Evolutionary conservation across 2,329 filamentous ascomycete species (phyloP), one percentile per base, ranked within the genome.

Genomic region (Aspergillus ochraceus): DNA sequence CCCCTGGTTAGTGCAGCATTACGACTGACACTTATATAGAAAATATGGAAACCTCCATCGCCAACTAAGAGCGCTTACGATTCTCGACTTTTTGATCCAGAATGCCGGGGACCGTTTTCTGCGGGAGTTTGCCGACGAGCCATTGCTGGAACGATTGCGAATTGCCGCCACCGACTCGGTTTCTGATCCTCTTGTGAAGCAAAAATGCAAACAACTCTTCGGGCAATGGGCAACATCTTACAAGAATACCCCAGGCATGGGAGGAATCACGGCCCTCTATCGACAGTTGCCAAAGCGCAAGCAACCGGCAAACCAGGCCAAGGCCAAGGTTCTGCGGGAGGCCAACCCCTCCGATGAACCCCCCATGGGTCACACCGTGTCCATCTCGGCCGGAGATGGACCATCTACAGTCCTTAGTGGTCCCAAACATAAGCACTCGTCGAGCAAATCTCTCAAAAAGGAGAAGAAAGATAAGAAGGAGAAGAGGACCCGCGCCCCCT

Each of bases 21-120:
- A 24, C 46, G 50, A 56, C 60, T 67, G 54, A 68, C 53, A 24
- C 55, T 26, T 24, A 12, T 42, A 32, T 63, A 89, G 86, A 42
- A 99, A 99, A 80, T 98, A 99, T 77, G 95, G 95, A 68, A 96
- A 88, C 70, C 84, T 91, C n/a, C 94, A 98, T 76, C 89, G 92
- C 53, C 95, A 99, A 76, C 83, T 98, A 36, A 87, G 95, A 60
- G 90, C 95, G 39, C 84, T 99, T 22, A 89, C 90, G 11, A 88
- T 99, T 53, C 85, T 99, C 2, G 95, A 99, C 74, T 93, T 91
- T 47, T 83, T 99, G 45, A 95, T 99, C 61, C 91, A 97, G 72
- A 99, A 99, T 79, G 93, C 92, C 2, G 94, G 94, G 1, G 83
- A 89, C 12, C 86, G 89, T 12, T 97, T 98, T 72, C 90, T 97